These are phyloP conservation scores for Castanopsis chinensis DNA, from an alignment of 306 rosid genomes.

Conservation along the genomic window DNA sequence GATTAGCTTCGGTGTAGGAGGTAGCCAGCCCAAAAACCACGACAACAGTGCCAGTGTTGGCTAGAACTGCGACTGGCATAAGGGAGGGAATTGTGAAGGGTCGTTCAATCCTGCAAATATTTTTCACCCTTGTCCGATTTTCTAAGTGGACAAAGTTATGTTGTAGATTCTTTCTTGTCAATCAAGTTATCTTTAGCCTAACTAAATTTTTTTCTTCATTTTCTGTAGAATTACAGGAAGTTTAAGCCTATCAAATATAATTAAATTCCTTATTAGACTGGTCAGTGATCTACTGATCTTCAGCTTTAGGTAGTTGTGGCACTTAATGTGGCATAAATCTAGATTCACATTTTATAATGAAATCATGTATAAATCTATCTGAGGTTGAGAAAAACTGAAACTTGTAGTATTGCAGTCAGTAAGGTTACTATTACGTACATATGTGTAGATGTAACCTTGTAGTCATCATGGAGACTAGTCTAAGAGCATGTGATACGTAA, in stretches of 20 bases:
- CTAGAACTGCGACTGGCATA: constrained; percentile 55
- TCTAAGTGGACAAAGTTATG: constrained; percentile 39
- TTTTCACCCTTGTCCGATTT: constrained; percentile 51
- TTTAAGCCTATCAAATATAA: background rate
- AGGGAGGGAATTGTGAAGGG: constrained; percentile 72
- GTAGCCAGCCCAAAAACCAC: constrained; percentile 32
- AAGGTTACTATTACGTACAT: too few relatives aligned
- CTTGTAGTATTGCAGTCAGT: too few relatives aligned
- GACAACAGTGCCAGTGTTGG: constrained; percentile 49
- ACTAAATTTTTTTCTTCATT: background rate
- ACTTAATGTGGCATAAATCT: background rate
- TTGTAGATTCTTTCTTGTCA: background rate
- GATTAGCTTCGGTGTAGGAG: constrained; percentile 70
- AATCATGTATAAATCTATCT: background rate
- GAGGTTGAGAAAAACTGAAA: background rate
- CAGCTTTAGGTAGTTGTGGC: background rate
- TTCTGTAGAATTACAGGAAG: background rate
- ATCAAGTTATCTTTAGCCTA: background rate
- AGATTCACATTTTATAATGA: background rate
- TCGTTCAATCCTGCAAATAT: constrained; percentile 61
- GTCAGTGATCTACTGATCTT: background rate
- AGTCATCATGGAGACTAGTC: too few relatives aligned
- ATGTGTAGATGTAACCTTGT: too few relatives aligned
- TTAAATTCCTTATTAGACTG: background rate
- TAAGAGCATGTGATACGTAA: too few relatives aligned